phyloP scores from a whole-genome alignment of 148 eudicot genomes.

The Salicornia ramosissima region DNA sequence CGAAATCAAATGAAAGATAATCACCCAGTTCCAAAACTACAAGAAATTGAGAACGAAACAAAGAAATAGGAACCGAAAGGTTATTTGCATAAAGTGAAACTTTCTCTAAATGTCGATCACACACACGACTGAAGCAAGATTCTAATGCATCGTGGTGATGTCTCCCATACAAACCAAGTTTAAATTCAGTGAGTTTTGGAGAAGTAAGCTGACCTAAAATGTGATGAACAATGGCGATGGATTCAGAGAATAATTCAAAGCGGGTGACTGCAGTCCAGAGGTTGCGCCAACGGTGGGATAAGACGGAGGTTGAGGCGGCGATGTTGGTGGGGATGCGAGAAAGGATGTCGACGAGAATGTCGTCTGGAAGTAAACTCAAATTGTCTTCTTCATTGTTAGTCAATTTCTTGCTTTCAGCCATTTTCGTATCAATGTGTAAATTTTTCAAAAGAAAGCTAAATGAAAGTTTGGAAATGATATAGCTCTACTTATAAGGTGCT shows the following conservation, averaged over 20 bases:
- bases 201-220: neutral
- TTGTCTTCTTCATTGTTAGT: too few species aligned
- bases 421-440: too few species aligned
- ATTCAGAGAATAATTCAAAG: neutral
- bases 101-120: neutral
- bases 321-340: neutral
- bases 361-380: neutral
- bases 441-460: too few species aligned
- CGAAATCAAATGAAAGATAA: neutral
- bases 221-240: too few species aligned
- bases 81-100: too few species aligned
- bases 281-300: neutral
- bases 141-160: neutral
- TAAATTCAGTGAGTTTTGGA: neutral
- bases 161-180: neutral
- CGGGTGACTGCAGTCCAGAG: conserved; percentile 5
- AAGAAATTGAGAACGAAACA: neutral
- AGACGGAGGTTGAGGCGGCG: neutral
- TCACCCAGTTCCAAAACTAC: neutral
- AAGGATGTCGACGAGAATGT: neutral
- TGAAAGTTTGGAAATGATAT: too few species aligned
- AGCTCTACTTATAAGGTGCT: too few species aligned
- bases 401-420: too few species aligned
- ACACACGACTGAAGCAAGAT: neutral
- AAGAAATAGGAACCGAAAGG: neutral